Evolutionary conservation across 2,329 filamentous ascomycete genomes (phyloP), one percentile per base, ranked within the genome.

Genomic region (Alternaria postmessia): DNA sequence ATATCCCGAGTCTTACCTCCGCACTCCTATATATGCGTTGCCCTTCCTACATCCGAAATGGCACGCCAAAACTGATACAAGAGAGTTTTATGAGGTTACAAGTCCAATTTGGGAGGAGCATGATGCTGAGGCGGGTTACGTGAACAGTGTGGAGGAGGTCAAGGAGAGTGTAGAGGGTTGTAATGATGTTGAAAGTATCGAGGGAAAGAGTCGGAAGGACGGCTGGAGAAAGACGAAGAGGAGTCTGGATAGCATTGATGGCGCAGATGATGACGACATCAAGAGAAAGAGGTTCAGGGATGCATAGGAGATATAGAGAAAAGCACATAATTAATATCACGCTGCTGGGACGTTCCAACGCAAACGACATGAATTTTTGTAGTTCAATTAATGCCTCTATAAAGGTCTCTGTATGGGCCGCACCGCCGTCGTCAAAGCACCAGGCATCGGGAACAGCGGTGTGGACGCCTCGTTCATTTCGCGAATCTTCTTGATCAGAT

Each of bases 401-500:
- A 60, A 53, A 28, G 57, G 51, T 30, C 65, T 59, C 16, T 67
- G 54, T 46, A 72, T 60, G 16, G 61, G 64, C 24, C 54, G 51
- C 26, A 28, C 57, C 20, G 48, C 46, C 7, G 39, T 42, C 4
- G 34, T 32, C 12, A 46, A 42, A 16, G 48, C 7, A 7, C 32
- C 46, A 36, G 32, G 30, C 32, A 38, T 24, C 32, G 71, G 69
- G 39, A 77, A 75, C 3, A 78, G 56, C 14, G 69, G 70, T 20
- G 72, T 66, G 41, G 67, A 66, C 7, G 65, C 65, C 41, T 78
- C 78, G 16, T 76, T 74, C 75, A 81, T 75, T 36, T 80, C 79
- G 16, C 80, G 76, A 28, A 84, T 82, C 41, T 75, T 78, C 63
- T 82, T 82, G 71, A 84, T 80, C 42, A 84, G 67, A 57, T 81